A percentile compares a stretch with the other conserved stretches of the same genome.
phyloP scores from a whole-genome alignment of 2,329 filamentous ascomycete species.

The Talaromyces piceae region DNA sequence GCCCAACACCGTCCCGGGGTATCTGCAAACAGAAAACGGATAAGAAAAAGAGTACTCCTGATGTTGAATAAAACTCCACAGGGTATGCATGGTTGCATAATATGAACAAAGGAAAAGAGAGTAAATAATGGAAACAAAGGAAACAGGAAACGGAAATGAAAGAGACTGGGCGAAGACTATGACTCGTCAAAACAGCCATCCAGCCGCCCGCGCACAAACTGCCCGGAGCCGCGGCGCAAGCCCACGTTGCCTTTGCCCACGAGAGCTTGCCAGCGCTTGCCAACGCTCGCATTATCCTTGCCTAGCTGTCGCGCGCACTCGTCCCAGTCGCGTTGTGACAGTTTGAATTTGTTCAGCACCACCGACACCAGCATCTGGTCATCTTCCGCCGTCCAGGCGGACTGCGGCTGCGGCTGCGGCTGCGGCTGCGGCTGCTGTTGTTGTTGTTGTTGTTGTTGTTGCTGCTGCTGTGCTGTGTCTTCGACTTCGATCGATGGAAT shows the following conservation, averaged over 20 bases:
- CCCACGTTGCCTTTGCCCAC: constrained; percentile 38
- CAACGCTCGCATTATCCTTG: constrained; percentile 33
- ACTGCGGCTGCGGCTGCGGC: background rate
- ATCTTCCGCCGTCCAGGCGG: constrained; percentile 34
- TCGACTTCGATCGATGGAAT: constrained; percentile 30
- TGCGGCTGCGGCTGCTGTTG: background rate
- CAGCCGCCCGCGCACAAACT: constrained; percentile 19
- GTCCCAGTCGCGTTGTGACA: constrained; percentile 38
- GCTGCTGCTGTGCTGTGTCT: constrained; percentile 13
- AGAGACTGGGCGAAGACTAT: no score
- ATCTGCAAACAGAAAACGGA: background rate
- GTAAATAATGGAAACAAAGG: constrained; percentile 10
- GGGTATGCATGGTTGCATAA: constrained; percentile 2
- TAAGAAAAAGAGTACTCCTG: constrained; percentile 4
- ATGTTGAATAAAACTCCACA: constrained; percentile 10
- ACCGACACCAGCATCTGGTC: constrained; percentile 37
- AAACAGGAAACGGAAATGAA: no score
- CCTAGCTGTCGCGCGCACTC: constrained; percentile 39
- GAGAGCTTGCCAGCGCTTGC: constrained; percentile 36
- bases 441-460: constrained; percentile 6
- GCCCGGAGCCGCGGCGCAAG: constrained; percentile 25
- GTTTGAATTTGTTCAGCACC: constrained; percentile 38
- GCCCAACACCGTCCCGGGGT: constrained; percentile 5
- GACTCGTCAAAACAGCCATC: constrained; percentile 19
- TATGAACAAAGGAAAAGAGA: constrained; percentile 1